Conservation (phyloP, 2,329 filamentous ascomycete species). For the Microcyclosporella mali region DNA sequence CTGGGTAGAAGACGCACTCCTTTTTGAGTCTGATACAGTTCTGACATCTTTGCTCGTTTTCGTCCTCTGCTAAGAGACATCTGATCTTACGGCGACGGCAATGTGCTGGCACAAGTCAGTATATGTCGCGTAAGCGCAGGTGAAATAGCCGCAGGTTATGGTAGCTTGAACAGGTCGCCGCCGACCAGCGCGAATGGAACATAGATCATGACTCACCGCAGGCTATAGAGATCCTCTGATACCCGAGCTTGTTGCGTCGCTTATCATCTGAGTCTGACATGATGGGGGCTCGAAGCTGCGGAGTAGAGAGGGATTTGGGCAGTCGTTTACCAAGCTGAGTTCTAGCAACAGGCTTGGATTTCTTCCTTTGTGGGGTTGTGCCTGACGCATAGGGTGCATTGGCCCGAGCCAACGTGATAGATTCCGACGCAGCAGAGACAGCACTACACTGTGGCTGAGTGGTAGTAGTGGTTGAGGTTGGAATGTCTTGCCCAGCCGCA, state of each 20-base stretch:
- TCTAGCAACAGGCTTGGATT: constrained; percentile 32
- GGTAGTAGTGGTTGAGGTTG: constrained; percentile 9
- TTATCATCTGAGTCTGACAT: constrained; percentile 52
- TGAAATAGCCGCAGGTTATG: constrained; percentile 12
- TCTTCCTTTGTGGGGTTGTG: constrained; percentile 11
- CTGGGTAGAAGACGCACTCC: constrained; percentile 85
- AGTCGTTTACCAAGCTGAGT: constrained; percentile 38
- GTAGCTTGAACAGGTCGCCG: constrained; percentile 8
- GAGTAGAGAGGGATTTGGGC: constrained; percentile 38
- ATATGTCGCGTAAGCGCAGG: constrained; percentile 13
- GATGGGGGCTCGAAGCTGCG: constrained; percentile 42
- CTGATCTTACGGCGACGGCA: constrained; percentile 90
- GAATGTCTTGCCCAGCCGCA: constrained; percentile 7
- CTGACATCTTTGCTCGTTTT: constrained; percentile 69
- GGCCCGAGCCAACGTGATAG: constrained; percentile 12
- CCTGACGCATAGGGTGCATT: constrained; percentile 13
- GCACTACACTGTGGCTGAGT: constrained; percentile 8
- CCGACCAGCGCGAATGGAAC: constrained; percentile 4
- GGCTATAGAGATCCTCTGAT: constrained; percentile 89
- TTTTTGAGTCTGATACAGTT: constrained; percentile 94
- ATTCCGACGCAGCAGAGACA: constrained; percentile 7
- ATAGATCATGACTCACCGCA: constrained; percentile 65
- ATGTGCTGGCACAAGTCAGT: constrained; percentile 55
- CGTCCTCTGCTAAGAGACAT: constrained; percentile 70
- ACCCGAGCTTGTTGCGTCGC: constrained; percentile 85